These are phyloP conservation scores for Cutaneotrichosporon sp. DNA, from an alignment of 1,284 basidiomycete species.

Conservation along the genomic window DNA sequence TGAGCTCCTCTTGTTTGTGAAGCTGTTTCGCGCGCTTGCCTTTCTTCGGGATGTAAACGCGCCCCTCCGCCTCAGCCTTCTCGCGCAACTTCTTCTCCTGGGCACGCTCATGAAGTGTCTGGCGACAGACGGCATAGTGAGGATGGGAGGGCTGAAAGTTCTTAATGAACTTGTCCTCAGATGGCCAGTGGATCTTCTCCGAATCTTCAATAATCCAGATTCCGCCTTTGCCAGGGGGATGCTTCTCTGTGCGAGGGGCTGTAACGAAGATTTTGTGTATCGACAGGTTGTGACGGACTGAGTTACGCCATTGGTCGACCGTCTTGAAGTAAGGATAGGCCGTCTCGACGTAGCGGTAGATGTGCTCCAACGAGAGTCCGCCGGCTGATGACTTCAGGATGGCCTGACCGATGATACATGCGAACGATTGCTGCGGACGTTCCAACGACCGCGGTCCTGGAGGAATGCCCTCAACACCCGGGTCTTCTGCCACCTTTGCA, in stretches of 20 bases:
- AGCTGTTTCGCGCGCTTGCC: conserved; percentile 28
- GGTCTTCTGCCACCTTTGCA: conserved; percentile 42
- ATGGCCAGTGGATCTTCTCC: conserved; percentile 44
- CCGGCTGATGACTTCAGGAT: conserved; percentile 78
- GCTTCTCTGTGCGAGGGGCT: conserved; percentile 47
- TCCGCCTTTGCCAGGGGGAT: conserved; percentile 47
- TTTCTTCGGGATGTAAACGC: conserved; percentile 43
- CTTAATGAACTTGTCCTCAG: conserved; percentile 46
- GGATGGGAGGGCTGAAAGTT: conserved; percentile 40
- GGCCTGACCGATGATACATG: conserved; percentile 91
- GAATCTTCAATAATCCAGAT: conserved; percentile 49
- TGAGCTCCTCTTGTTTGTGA: not conserved
- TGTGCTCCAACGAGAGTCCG: conserved; percentile 85
- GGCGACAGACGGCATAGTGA: conserved; percentile 39
- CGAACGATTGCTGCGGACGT: conserved; percentile 83
- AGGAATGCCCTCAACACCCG: conserved; percentile 56
- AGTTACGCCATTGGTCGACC: conserved; percentile 85
- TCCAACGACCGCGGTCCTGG: conserved; percentile 70
- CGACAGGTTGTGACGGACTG: conserved; percentile 85
- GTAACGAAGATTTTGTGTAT: conserved; percentile 75
- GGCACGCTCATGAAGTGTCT: conserved; percentile 39
- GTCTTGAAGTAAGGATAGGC: conserved; percentile 90
- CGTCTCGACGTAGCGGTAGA: conserved; percentile 91
- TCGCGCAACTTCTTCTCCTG: conserved; percentile 40
- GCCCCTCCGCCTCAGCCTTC: conserved; percentile 39